phyloP scores from a whole-genome alignment of 129 eudicot species.

The Escallonia herrerae region DNA sequence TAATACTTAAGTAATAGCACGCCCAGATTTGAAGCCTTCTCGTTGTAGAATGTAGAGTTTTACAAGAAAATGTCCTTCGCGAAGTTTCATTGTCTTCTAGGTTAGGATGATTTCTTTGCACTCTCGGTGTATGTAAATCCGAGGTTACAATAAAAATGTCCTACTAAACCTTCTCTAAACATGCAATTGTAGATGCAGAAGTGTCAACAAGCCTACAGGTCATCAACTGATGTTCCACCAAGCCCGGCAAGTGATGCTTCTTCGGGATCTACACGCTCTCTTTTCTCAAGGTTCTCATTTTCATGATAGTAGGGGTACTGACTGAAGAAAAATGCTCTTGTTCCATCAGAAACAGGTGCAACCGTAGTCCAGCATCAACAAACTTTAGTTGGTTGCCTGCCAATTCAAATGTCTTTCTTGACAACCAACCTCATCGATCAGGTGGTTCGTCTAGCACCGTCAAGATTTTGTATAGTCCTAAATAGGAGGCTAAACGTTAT shows the following conservation, averaged over 20 bases:
- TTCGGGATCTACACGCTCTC: conserved; percentile 57
- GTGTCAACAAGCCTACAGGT: conserved; percentile 85
- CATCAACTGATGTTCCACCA: conserved; percentile 58
- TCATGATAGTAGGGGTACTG: conserved; percentile 18
- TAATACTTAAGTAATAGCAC: background rate
- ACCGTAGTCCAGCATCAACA: background rate
- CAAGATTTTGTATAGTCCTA: no score
- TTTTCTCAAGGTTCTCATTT: conserved; percentile 88
- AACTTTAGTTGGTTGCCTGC: background rate
- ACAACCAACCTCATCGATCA: no score
- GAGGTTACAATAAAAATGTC: conserved; percentile 1
- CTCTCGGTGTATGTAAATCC: background rate
- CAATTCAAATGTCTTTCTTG: no score
- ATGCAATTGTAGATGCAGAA: conserved; percentile 57
- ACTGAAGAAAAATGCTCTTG: background rate
- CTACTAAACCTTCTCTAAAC: conserved; percentile 9
- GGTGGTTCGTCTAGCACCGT: no score
- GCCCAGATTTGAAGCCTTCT: no score
- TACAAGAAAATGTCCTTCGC: no score
- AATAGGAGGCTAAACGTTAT: no score
- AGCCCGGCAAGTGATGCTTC: conserved; percentile 50
- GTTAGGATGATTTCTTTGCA: background rate
- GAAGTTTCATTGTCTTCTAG: no score
- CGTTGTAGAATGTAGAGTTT: no score
- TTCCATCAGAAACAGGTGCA: background rate